Base-by-base conservation (phyloP, 2,329 filamentous ascomycete species). In the Aspergillus sp. region DNA sequence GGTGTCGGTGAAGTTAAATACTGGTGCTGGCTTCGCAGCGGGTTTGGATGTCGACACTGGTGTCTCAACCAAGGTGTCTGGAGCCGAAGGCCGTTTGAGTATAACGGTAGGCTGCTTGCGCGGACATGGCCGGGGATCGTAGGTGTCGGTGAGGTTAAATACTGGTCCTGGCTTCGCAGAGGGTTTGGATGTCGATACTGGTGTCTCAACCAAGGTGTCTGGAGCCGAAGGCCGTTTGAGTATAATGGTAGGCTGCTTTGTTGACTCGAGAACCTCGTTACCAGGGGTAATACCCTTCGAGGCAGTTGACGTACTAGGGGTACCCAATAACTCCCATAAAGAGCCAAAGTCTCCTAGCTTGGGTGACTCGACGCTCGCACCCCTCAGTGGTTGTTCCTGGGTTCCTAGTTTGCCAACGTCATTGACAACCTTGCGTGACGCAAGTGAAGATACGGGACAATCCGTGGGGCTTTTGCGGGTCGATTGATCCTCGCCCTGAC, bases 341-440 rank as follows among this genome's bases (percentile, higher is more conserved):
- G 66, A 66, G 23, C 70, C 70, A 57, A 80, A 80, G 53, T 80
- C 77, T 35, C 78, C 78, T 23, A 80, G 71, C 31, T 65, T 69
- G 6, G 63, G 61, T 15, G 62, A 55, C 12, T 43, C 52, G 56
- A 55, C 56, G n/a, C 24, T 55, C 24, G 52, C 23, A 33, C 43
- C 50, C 7, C 37, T 52, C 27, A 55, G 17, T 6, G 33, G 12
- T 12, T n/a, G 21, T 31, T n/a, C 27, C 17, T 50, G 17, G 9
- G 15, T 33, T 19, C 6, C 24, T 17, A 40, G 52, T n/a, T 37
- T 37, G 7, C 55, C 59, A 39, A 35, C 53, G 50, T 46, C 54
- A 55, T 55, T 57, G 35, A n/a, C 46, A 21, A 41, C 49, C n/a
- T 53, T 51, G 43, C 58, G 39, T 24, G 61, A 44, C 31, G 41